phyloP scores from a whole-genome alignment of 176 grass and related monocot genomes.

The Elymus sibiricus region DNA sequence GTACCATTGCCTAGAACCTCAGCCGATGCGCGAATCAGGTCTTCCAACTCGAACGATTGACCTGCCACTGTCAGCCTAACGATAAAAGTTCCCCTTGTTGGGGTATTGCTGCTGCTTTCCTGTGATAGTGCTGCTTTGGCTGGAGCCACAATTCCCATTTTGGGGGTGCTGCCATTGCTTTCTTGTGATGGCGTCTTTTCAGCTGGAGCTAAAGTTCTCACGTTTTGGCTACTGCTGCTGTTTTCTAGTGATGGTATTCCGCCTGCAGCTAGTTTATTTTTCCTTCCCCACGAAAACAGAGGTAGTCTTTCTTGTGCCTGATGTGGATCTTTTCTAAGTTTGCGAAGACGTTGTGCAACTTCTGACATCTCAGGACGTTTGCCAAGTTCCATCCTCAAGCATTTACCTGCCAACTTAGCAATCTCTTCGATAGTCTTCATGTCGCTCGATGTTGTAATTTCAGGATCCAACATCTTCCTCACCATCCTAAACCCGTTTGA shows the following conservation, averaged over 20 bases:
- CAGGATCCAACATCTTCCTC: not conserved
- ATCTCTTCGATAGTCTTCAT: not conserved
- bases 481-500: not conserved
- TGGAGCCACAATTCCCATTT: too few relatives aligned
- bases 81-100: not conserved
- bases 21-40: constrained; percentile 38
- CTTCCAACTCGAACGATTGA: constrained; percentile 34
- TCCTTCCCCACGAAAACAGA: not conserved
- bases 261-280: not conserved
- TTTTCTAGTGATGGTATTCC: not conserved
- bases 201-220: not conserved
- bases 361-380: not conserved
- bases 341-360: not conserved
- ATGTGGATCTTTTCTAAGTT: not conserved
- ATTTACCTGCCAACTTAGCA: not conserved
- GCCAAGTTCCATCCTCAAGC: not conserved
- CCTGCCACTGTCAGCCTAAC: not conserved
- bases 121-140: not conserved
- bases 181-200: not conserved
- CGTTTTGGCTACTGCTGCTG: not conserved
- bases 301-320: too few relatives aligned
- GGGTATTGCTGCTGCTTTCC: too few relatives aligned
- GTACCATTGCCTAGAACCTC: constrained; percentile 53
- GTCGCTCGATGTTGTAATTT: not conserved
- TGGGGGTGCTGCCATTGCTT: not conserved